Evolutionary conservation across 2,329 filamentous ascomycete species (phyloP), one percentile per base, ranked within the genome.

Genomic region (Cordyceps fumosorosea): DNA sequence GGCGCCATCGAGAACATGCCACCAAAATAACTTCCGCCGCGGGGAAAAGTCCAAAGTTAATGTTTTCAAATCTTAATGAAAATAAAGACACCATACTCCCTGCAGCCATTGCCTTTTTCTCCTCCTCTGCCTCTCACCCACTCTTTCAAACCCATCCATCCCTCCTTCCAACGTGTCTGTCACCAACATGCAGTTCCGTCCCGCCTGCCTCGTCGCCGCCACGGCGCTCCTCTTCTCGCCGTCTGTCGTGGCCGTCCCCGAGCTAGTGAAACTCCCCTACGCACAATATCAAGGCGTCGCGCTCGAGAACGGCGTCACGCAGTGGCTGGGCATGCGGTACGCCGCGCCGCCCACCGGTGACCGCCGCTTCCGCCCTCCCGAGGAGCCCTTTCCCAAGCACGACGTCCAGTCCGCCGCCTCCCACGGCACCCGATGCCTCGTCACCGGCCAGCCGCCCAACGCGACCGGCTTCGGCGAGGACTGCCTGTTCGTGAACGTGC

Each of bases 241-340:
- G 18, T 24, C 54, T 1, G 24, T 14, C 22, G n/a, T 22, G 2
- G 54, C 54, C 10, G 18, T 56, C 2, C 14, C 40, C 24, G 18
- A 16, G 7, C n/a, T 16, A 4, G 54, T 56, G 16, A 16, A 7
- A 3, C 54, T 56, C 8, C 40, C 40, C 3, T 93, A 92, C 70
- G 81, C 86, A 34, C 81, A 78, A 29, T 91, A 92, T 69, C 73
- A 79, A 56, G 90, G 90, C 10, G 73, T 76, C 4, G 69, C 77
- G 1, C 75, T 81, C 1, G 66, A 73, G 0, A 83, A 83, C 66
- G 87, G 86, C 1, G 76, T 91, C 54, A 85, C 82, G 2, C 81
- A 88, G 71, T 93, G 89, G 88, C 80, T 90, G 8, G 90, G 89
- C 1, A 84, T 95, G 65, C 84, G 89, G 50, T 95, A 85, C 75